Conservation (phyloP, 2,329 filamentous ascomycete species). For the Penicillium sclerotiorum region DNA sequence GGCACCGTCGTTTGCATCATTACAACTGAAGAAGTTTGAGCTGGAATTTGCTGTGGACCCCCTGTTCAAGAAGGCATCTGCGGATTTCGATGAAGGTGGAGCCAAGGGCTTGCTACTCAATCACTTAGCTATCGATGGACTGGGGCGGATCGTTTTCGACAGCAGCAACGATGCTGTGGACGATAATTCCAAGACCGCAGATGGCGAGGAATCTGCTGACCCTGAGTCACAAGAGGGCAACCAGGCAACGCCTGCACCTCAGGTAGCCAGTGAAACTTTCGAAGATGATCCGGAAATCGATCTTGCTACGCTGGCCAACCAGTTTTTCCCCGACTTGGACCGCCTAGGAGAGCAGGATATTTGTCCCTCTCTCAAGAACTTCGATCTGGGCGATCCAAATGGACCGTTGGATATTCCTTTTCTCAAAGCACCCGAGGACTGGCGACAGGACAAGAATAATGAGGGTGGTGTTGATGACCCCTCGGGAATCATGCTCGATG, state of each 20-base stretch:
- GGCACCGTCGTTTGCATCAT: conserved; percentile 79
- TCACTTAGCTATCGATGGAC: conserved; percentile 90
- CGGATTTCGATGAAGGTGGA: conserved; percentile 97
- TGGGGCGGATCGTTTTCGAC: conserved; percentile 95
- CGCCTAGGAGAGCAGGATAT: conserved; percentile 83
- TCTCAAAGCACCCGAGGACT: conserved; percentile 84
- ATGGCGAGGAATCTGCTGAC: conserved; percentile 44
- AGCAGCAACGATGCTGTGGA: conserved; percentile 83
- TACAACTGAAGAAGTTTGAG: conserved; percentile 97
- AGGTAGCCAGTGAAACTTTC: conserved; percentile 38
- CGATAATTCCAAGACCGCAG: conserved; percentile 45
- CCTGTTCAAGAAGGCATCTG: conserved; percentile 98
- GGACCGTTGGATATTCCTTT: conserved; percentile 89
- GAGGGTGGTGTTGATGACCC: conserved; percentile 63
- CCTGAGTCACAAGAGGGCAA: conserved; percentile 52
- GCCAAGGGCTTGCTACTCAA: conserved; percentile 94
- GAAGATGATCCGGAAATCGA: conserved; percentile 73
- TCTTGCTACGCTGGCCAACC: conserved; percentile 69
- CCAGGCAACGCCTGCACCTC: conserved; percentile 35
- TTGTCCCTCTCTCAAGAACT: conserved; percentile 91
- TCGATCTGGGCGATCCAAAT: conserved; percentile 84
- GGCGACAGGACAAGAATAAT: conserved; percentile 68
- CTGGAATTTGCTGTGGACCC: conserved; percentile 96
- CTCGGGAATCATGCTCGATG: conserved; percentile 82
- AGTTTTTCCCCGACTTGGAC: conserved; percentile 82